Evolutionary conservation across 1,284 basidiomycete genomes (phyloP).

Genomic region (Kalmanozyma brasiliensis): DNA sequence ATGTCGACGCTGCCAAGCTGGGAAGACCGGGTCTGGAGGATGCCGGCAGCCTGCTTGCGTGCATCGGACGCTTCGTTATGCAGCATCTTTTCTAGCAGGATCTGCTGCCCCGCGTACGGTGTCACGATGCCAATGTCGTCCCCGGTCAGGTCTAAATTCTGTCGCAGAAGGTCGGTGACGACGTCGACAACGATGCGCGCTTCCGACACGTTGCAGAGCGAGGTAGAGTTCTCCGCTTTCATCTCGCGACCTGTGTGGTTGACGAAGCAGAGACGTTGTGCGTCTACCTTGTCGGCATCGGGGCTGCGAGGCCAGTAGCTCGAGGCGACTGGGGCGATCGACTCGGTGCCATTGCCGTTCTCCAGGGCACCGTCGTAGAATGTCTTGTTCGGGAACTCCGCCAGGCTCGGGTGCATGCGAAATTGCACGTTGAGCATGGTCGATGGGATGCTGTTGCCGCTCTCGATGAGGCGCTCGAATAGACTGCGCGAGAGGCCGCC

Average conservation of each 20-base stretch:
- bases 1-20: constrained; percentile 77
- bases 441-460: constrained; percentile 27
- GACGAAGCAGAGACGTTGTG: constrained; percentile 46
- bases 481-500: constrained; percentile 81
- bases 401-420: constrained; percentile 91
- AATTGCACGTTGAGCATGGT: constrained; percentile 89
- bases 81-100: constrained; percentile 55
- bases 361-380: constrained; percentile 80
- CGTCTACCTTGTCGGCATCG: background rate
- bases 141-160: constrained; percentile 52
- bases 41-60: constrained; percentile 20
- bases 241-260: constrained; percentile 50
- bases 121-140: constrained; percentile 64
- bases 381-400: constrained; percentile 82
- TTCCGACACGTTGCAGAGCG: constrained; percentile 56
- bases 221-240: constrained; percentile 48
- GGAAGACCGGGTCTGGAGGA: constrained; percentile 20
- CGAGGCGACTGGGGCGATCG: constrained; percentile 46
- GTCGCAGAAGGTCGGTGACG: constrained; percentile 51
- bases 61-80: constrained; percentile 35
- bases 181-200: constrained; percentile 65
- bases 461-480: constrained; percentile 82
- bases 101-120: constrained; percentile 62
- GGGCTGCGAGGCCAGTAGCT: constrained; percentile 31
- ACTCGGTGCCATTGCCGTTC: constrained; percentile 73